Base-by-base conservation (phyloP, 345 rosid species). In the Lepidium africanum region DNA sequence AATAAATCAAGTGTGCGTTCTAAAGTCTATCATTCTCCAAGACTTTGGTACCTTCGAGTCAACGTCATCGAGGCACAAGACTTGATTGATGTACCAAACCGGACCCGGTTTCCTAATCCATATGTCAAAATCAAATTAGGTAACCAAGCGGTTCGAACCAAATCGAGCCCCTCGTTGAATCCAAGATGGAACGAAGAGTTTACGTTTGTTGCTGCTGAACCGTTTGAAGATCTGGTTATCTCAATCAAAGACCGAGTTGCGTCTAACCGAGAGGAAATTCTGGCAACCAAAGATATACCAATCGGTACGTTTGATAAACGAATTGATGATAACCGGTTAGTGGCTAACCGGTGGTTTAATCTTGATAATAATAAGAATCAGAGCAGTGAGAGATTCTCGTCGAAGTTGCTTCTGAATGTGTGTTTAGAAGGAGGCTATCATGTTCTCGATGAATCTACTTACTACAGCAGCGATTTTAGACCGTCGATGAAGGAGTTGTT, bases 351-450 rank as follows among this genome's bases (percentile, higher is more conserved):
- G 63, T 95, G 99, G 99, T 74, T 8, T 77, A 79, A 59, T 77
- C 83, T 95, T 59, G 85, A 80, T 63, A 83, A 65, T 63, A 83
- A 65, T 66, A 88, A 86, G 39, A 78, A 39, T 15, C 87, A 80
- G 41, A 85, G 83, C 84, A 84, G 86, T 75, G 82, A 63, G 33
- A 84, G 86, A 63, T 89, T 89, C 56, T 78, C 83, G 0, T 82
- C 91, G 38, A 81, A 82, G 68, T 75, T 95, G 59, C 87, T 82
- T 43, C 72, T 83, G 38, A 77, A 83, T 50, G 80, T 89, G 15
- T 89, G 87, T 58, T 85, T 95, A 50, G 97, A 95, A 71, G 97
- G 99, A 73, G 97, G 99, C 15, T 91, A 95, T 65, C 99, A 95
- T 58, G 97, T 95, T 65, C 90, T 91, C 33, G 96, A 91, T 21